Percentiles rank a stretch among this genome's conserved stretches.
Evolutionary conservation across 345 rosid genomes (phyloP).

Genomic region (Diplotaxis tenuifolia): DNA sequence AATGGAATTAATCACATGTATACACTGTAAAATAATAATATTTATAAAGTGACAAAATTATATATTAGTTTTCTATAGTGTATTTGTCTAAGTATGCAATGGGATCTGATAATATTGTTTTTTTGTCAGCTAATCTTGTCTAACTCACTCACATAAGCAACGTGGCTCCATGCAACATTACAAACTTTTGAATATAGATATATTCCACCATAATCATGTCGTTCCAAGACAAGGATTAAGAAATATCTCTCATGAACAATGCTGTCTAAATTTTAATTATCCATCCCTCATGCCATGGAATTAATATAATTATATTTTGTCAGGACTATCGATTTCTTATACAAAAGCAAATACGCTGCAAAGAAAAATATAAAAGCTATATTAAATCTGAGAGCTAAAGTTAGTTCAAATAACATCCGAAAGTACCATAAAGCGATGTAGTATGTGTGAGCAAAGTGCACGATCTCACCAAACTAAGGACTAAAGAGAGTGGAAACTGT

Average conservation of each 20-base stretch:
- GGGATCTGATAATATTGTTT: constrained; percentile 3
- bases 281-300: constrained; percentile 6
- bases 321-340: background rate
- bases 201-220: constrained; percentile 16
- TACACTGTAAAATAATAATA: background rate
- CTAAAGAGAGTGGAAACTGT: constrained; percentile 29
- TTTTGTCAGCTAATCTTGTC: background rate
- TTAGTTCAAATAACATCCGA: no score
- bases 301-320: background rate
- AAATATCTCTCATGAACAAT: constrained; percentile 14
- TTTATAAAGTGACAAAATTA: background rate
- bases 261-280: background rate
- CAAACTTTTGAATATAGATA: constrained; percentile 21
- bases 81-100: constrained; percentile 16
- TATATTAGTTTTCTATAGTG: constrained; percentile 7
- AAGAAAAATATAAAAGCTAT: background rate
- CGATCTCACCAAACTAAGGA: constrained; percentile 35
- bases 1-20: constrained; percentile 8
- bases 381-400: no score
- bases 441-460: constrained; percentile 29
- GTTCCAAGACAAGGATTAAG: constrained; percentile 13
- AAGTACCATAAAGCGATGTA: constrained; percentile 4
- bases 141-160: background rate
- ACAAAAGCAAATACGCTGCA: background rate
- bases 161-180: constrained; percentile 10